These are phyloP conservation scores for Arthrobotrys musiformis DNA, from an alignment of 2,329 filamentous ascomycete genomes.

Conservation along the genomic window DNA sequence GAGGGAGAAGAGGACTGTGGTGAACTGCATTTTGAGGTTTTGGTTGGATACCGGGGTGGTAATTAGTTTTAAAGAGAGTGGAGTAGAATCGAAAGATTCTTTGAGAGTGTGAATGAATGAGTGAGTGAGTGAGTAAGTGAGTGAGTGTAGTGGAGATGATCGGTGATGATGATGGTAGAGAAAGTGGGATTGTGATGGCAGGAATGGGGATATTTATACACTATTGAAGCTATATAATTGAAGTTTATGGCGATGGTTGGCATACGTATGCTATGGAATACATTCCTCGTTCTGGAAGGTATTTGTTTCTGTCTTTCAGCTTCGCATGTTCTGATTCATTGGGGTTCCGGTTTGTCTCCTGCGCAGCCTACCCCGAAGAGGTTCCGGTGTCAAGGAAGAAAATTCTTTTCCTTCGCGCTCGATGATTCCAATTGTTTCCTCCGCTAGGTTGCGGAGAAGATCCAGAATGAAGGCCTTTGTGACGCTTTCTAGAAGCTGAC, in stretches of 20 bases:
- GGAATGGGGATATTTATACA: slow-evolving; percentile 7
- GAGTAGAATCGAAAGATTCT: slow-evolving; percentile 6
- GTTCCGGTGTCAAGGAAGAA: too few species aligned
- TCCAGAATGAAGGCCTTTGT: too few species aligned
- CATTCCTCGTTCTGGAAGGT: neutral
- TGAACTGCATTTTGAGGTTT: slow-evolving; percentile 8
- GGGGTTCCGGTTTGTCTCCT: too few species aligned
- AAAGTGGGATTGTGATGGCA: neutral
- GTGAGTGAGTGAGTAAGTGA: neutral
- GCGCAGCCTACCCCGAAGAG: too few species aligned
- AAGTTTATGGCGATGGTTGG: neutral
- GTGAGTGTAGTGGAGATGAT: slow-evolving; percentile 12
- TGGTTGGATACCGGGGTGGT: neutral
- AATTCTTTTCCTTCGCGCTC: too few species aligned
- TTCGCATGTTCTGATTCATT: too few species aligned
- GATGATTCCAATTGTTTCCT: too few species aligned
- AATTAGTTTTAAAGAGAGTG: slow-evolving; percentile 2
- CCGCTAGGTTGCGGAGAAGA: too few species aligned
- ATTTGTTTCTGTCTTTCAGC: neutral
- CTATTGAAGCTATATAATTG: neutral
- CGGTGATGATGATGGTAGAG: slow-evolving; percentile 10
- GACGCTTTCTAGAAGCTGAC: too few species aligned
- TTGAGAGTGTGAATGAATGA: neutral
- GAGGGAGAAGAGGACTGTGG: slow-evolving; percentile 1
- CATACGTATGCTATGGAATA: neutral